These are phyloP conservation scores for Dianthus caryophyllus DNA, from an alignment of 148 eudicot genomes.

Conservation along the genomic window DNA sequence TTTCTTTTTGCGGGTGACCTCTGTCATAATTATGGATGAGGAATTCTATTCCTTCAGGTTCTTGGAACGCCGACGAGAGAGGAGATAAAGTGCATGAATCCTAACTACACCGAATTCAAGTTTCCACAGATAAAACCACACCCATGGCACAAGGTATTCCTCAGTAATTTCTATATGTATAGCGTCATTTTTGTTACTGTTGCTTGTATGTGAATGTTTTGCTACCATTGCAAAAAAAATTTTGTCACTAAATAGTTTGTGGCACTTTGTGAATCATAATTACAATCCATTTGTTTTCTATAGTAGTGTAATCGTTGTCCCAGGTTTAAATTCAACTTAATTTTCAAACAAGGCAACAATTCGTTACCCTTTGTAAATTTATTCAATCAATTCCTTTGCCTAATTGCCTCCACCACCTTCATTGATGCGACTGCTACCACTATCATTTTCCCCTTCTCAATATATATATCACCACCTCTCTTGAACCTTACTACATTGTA, in stretches of 20 bases:
- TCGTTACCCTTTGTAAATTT: no score
- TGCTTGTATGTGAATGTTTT: not conserved
- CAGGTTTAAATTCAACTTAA: not conserved
- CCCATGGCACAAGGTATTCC: conserved; percentile 93
- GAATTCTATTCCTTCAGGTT: conserved; percentile 46
- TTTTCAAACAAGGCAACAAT: no score
- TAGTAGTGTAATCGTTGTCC: not conserved
- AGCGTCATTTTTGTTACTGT: not conserved
- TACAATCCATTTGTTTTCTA: not conserved
- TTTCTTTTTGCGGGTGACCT: conserved; percentile 3
- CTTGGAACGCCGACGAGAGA: conserved; percentile 97
- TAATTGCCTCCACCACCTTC: no score
- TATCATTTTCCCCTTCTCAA: no score
- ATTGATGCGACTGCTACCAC: no score
- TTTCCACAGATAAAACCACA: conserved; percentile 98
- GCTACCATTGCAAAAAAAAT: no score
- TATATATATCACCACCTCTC: no score
- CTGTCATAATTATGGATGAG: conserved; percentile 11
- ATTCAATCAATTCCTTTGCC: no score
- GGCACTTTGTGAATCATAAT: not conserved
- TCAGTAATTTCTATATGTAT: not conserved
- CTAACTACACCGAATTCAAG: conserved; percentile 94
- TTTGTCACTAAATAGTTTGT: not conserved
- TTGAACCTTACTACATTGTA: no score
- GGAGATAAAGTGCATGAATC: conserved; percentile 98